Evolutionary conservation across 768 basidiomycete species (phyloP), one percentile per base, ranked within the genome.

Genomic region (Pilatotrama ljubarskyi): DNA sequence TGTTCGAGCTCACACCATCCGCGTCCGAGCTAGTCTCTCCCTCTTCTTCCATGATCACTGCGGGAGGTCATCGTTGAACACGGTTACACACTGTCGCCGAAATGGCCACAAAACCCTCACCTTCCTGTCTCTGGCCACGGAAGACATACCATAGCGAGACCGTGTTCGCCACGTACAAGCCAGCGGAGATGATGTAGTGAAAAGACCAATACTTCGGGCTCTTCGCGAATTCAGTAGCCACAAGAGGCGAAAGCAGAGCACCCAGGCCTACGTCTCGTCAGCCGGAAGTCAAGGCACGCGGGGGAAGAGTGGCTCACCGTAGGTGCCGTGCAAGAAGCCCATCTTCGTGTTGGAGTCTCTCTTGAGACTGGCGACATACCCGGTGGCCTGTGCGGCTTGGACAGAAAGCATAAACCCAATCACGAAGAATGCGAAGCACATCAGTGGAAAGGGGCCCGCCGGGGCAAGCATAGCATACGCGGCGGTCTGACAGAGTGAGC

Each of bases 301-400:
- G n/a, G n/a, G n/a, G n/a, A n/a, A n/a, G n/a, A n/a, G n/a, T n/a
- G n/a, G n/a, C n/a, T n/a, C n/a, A n/a, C 87, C 88, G 64, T 89
- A 90, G 1, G 80, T 77, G 8, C 84, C 86, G 64, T 87, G 85
- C 15, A 88, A 64, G 29, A 91, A 41, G 4, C 88, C 83, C 82
- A 92, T 86, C 68, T 88, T 90, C 0, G 73, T 66, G 60, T 83
- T 77, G 0, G 83, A 68, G 41, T 84, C 78, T n/a, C 79, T 72
- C 61, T 78, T 79, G 11, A 88, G 73, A 44, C 74, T 78, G 3
- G 85, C 87, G 20, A 91, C 82, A 61, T 81, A 90, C 7, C 84
- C 86, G 66, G 87, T 88, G 0, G 86, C 80, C 74, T 88, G 87
- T 0, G 88, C 86, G 58, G 87, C 84, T 82, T 88, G 62, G 13